Evolutionary conservation across 2,329 filamentous ascomycete species (phyloP).

Genomic region (Dothideomycetes sp.): DNA sequence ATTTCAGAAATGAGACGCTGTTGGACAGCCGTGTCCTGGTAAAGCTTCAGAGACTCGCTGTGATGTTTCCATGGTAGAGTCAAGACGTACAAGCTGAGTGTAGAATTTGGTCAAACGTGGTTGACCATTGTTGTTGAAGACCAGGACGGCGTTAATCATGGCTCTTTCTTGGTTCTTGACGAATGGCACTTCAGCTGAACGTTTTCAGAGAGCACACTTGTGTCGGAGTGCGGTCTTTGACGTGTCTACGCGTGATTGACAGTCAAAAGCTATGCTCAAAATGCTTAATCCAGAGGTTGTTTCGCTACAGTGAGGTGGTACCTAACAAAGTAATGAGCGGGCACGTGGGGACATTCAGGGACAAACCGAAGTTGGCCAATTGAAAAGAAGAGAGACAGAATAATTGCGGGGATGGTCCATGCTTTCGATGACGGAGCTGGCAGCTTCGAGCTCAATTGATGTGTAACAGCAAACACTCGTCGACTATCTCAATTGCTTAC

Average conservation of each 20-base stretch:
- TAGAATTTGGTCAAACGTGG: constrained; percentile 95
- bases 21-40: constrained; percentile 89
- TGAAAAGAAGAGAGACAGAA: neutral
- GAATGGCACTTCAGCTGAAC: too few relatives aligned
- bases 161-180: too few relatives aligned
- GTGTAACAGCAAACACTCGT: neutral
- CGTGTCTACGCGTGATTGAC: too few relatives aligned
- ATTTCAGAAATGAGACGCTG: constrained; percentile 96
- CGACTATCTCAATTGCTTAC: neutral
- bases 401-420: neutral
- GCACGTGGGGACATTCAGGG: neutral
- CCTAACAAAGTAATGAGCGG: too few relatives aligned
- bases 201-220: too few relatives aligned
- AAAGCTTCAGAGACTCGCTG: constrained; percentile 2
- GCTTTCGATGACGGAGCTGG: neutral
- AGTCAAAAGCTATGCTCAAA: too few relatives aligned
- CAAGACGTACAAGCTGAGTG: constrained; percentile 74
- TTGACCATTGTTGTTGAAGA: constrained; percentile 98
- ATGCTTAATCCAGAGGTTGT: too few relatives aligned
- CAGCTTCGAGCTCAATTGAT: neutral
- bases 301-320: too few relatives aligned
- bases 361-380: neutral
- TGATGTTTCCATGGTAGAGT: too few relatives aligned
- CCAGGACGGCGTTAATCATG: constrained; percentile 98
- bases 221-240: too few relatives aligned